Base-by-base conservation (phyloP, 495 filamentous ascomycete species). In the Trichoderma virens region DNA sequence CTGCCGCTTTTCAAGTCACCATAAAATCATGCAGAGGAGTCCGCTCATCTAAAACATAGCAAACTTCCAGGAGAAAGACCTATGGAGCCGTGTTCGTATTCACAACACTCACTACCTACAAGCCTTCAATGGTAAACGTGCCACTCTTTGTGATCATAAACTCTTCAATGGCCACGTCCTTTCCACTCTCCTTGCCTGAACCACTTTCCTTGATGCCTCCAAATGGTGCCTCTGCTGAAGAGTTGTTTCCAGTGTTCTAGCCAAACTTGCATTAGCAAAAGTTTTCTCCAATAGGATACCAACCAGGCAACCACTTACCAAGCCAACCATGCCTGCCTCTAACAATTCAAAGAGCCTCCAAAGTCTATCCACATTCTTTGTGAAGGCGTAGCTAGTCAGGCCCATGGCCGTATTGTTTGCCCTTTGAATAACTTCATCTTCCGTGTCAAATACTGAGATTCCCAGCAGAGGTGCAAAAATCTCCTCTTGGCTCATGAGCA, bases 141-240 rank as follows among this genome's bases (percentile, higher is more conserved):
- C 85, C 87, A 2, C 87, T 90, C 76, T 91, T 91, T 1, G 86
- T 88, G 28, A 90, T 80, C 71, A 90, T 72, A 64, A 88, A 91
- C 71, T 90, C 88, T 35, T 82, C 76, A 27, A 90, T 82, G 3
- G 88, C 88, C 30, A 88, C 85, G 63, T 89, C 88, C 70, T 86
- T 88, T 20, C 88, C 88, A 16, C 83, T 86, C 71, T 90, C 88
- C 75, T 91, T 91, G 11, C 88, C 88, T 68, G 90, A 90, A 0
- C 88, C 88, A 7, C 83, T 86, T 70, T 90, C 87, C 75, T 91
- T 91, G 66, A 90, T 88, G 0, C 83, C 88, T 20, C 88, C 88
- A 70, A 91, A 91, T 0, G 88, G 88, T 11, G 84, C 80, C 69
- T 91, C 88, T 2, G 88, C 86, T 0, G 88, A 83, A 0, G 86